Conservation (phyloP, 2,329 filamentous ascomycete species). For the Ophiostoma tasmaniense region DNA sequence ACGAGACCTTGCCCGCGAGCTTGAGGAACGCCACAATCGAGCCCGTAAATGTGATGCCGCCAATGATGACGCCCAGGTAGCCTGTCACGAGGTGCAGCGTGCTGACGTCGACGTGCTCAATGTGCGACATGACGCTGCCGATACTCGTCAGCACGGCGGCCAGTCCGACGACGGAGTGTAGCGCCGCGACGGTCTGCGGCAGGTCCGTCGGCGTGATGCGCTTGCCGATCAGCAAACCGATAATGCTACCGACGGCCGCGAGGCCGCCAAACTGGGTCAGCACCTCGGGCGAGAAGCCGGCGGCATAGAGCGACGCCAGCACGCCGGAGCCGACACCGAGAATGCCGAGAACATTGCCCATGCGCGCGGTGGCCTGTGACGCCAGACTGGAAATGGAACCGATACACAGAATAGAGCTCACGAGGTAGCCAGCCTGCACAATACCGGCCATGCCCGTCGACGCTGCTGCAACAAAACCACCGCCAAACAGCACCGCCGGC, state of each 20-base stretch:
- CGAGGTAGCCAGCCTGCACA: conserved; percentile 79
- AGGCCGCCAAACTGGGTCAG: conserved; percentile 72
- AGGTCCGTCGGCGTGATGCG: conserved; percentile 82
- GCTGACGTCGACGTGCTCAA: conserved; percentile 52
- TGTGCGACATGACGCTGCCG: conserved; percentile 70
- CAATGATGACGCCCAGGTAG: conserved; percentile 79
- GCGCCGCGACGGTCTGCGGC: conserved; percentile 78
- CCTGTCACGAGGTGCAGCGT: conserved; percentile 78
- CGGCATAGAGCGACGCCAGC: conserved; percentile 70
- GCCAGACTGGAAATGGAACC: conserved; percentile 73
- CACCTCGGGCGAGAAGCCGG: conserved; percentile 70
- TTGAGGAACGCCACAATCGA: conserved; percentile 87
- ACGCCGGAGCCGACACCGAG: conserved; percentile 78
- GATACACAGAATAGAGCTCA: conserved; percentile 78
- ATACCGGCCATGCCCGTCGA: conserved; percentile 75
- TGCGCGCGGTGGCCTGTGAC: conserved; percentile 72
- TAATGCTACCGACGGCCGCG: conserved; percentile 59
- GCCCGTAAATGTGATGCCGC: conserved; percentile 83
- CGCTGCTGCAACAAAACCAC: conserved; percentile 71
- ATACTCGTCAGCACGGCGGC: conserved; percentile 84
- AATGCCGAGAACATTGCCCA: conserved; percentile 80
- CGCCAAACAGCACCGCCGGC: conserved; percentile 67
- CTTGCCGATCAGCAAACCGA: conserved; percentile 67
- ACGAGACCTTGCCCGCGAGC: conserved; percentile 73
- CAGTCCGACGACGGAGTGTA: conserved; percentile 84